Evolutionary conservation across 2,329 filamentous ascomycete genomes (phyloP), one percentile per base, ranked within the genome.

Genomic region (Penicillium sp.): DNA sequence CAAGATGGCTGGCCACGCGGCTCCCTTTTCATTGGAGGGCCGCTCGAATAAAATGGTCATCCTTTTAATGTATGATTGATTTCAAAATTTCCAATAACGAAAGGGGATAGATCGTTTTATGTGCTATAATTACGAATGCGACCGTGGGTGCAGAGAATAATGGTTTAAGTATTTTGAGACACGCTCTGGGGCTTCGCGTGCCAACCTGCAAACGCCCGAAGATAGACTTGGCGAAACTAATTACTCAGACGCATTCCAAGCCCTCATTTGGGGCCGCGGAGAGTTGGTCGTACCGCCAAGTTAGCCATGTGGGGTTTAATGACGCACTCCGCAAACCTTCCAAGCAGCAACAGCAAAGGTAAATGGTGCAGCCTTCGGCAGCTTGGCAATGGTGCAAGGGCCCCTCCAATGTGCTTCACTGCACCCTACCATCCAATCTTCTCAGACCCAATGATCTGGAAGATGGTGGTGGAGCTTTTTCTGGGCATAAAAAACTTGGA

Each of bases 1-100:
- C 17, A 51, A 7, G 30, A 54, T 54, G 27, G 51, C 41, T 23
- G 51, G 51, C 51, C 51, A 54, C 5, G 46, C 32, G 7, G 46
- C 46, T 17, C 51, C 51, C 26, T 44, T 44, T 3, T 37, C 39
- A 17, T 29, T 6, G 2, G 20, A 4, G 29, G 30, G 44, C 1
- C 23, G 9, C n/a, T 46, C 18, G 20, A 46, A 39, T 29, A 46
- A 37, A 26, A 45, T 43, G 13, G 33, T 8, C n/a, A 15, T 36
- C n/a, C 33, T 10, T 8, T 36, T 36, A 17, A 36, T 27, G 24
- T 6, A 27, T 27, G 24, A 27, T 27, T 10, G 24, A 27, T 10
- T 10, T 36, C 33, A 36, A 36, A 36, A 36, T 36, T 36, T 7
- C 18, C 33, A 15, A 36, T 6, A 21, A 40, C 20, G 17, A 24